Evolutionary conservation across 306 rosid species (phyloP).

Genomic region (Dryas drummondii): DNA sequence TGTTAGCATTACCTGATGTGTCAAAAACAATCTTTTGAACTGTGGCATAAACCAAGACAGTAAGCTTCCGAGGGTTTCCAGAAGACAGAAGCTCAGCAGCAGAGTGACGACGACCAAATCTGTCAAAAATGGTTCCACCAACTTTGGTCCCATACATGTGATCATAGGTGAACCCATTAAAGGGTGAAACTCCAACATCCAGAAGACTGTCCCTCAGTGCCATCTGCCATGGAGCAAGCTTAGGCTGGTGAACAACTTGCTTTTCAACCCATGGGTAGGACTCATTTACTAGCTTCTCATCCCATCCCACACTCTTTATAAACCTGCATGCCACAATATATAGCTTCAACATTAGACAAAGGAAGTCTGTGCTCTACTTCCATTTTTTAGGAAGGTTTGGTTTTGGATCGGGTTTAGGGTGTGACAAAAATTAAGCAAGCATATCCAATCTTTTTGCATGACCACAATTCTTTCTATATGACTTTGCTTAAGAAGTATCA

Average conservation of each 20-base stretch:
- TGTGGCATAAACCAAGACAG: constrained; percentile 67
- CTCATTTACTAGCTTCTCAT: constrained; percentile 61
- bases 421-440: neutral
- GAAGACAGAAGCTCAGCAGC: constrained; percentile 79
- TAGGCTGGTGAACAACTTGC: constrained; percentile 79
- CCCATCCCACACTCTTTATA: constrained; percentile 69
- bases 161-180: constrained; percentile 92
- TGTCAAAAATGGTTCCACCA: constrained; percentile 91
- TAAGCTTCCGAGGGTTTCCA: constrained; percentile 63
- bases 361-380: neutral
- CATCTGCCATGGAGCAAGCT: constrained; percentile 51
- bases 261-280: constrained; percentile 85
- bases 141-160: constrained; percentile 86
- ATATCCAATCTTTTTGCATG: neutral
- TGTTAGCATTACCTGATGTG: constrained; percentile 38
- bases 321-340: constrained; percentile 53
- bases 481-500: no score
- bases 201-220: constrained; percentile 76
- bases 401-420: neutral
- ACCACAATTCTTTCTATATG: no score
- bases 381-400: neutral
- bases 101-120: constrained; percentile 79
- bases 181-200: constrained; percentile 73
- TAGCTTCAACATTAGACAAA: neutral
- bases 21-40: constrained; percentile 82